phyloP scores from a whole-genome alignment of 768 basidiomycete species.

The Mycena floridula region DNA sequence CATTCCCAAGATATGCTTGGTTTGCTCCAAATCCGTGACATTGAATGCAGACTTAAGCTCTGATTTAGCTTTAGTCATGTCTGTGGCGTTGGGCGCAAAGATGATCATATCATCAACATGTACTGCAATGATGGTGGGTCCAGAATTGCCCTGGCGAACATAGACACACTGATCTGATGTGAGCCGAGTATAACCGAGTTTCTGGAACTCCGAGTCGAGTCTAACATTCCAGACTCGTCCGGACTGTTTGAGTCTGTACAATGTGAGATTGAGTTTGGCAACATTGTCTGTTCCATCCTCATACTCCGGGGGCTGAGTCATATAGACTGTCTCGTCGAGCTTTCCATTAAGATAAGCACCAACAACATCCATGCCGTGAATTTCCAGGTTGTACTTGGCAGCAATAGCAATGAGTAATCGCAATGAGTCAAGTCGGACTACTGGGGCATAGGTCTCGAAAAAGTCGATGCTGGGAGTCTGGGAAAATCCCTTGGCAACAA shows the following conservation, averaged over 20 bases:
- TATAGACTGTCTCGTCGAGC: conserved; percentile 25
- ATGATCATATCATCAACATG: conserved; percentile 22
- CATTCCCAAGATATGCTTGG: conserved; percentile 16
- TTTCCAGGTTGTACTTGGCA: conserved; percentile 23
- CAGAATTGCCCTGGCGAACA: conserved; percentile 4
- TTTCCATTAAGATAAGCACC: conserved; percentile 21
- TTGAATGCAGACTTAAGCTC: conserved; percentile 12
- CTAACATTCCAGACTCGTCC: conserved; percentile 21
- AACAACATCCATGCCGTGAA: conserved; percentile 36
- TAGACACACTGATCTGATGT: conserved; percentile 13
- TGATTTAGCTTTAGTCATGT: conserved; percentile 1
- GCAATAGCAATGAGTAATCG: conserved; percentile 27
- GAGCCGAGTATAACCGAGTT: conserved; percentile 10
- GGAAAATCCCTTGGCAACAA: conserved; percentile 27
- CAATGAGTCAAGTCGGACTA: conserved; percentile 24
- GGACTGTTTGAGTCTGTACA: conserved; percentile 24
- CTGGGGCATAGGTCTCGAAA: conserved; percentile 21
- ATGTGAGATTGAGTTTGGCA: conserved; percentile 1
- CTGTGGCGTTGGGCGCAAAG: conserved; percentile 3
- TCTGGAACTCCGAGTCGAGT: conserved; percentile 9
- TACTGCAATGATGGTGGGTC: conserved; percentile 4
- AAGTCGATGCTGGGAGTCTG: conserved; percentile 34
- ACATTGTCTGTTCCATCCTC: conserved; percentile 8
- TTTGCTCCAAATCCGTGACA: conserved; percentile 9
- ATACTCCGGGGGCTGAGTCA: conserved; percentile 23